Evolutionary conservation across 225 moss, liverwort and hornwort species (phyloP).

Genomic region (Sphagnum contortum): DNA sequence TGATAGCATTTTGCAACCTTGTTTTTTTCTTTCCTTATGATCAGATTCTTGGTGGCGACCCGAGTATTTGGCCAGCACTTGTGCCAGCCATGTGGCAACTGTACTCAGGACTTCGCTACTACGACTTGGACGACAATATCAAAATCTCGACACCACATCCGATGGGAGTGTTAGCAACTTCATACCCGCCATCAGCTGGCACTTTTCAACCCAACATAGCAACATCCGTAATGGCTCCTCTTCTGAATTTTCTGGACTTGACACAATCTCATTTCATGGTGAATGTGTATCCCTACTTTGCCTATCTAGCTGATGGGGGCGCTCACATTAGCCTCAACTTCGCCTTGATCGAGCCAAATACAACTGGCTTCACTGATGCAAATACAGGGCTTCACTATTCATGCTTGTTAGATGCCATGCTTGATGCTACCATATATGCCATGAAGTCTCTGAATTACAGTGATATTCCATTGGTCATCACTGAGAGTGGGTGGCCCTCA

Average conservation of each 20-base stretch:
- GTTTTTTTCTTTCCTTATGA: too few relatives aligned
- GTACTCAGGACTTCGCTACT: constrained; percentile 14
- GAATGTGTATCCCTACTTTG: constrained; percentile 45
- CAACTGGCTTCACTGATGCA: constrained; percentile 17
- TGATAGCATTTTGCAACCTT: too few relatives aligned
- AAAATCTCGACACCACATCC: constrained; percentile 30
- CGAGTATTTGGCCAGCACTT: constrained; percentile 18
- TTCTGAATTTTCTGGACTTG: constrained; percentile 20
- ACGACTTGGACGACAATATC: constrained; percentile 14
- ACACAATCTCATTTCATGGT: constrained; percentile 24
- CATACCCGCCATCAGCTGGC: constrained; percentile 32
- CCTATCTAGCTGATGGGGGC: constrained; percentile 17
- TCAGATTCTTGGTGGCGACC: too few relatives aligned
- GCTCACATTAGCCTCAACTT: constrained; percentile 22
- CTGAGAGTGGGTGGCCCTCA: constrained; percentile 44
- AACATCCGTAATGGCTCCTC: constrained; percentile 6
- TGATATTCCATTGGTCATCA: constrained; percentile 12
- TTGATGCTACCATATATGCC: constrained; percentile 31
- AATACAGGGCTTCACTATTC: constrained; percentile 22
- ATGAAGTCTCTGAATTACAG: constrained; percentile 23
- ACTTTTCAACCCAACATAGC: constrained; percentile 24
- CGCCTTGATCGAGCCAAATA: constrained; percentile 21
- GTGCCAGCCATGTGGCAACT: constrained; percentile 33
- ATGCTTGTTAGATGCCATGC: constrained; percentile 28
- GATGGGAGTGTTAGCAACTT: constrained; percentile 19